These are phyloP conservation scores for Fusarium pseudograminearum DNA, from an alignment of 2,329 filamentous ascomycete species.

Conservation along the genomic window DNA sequence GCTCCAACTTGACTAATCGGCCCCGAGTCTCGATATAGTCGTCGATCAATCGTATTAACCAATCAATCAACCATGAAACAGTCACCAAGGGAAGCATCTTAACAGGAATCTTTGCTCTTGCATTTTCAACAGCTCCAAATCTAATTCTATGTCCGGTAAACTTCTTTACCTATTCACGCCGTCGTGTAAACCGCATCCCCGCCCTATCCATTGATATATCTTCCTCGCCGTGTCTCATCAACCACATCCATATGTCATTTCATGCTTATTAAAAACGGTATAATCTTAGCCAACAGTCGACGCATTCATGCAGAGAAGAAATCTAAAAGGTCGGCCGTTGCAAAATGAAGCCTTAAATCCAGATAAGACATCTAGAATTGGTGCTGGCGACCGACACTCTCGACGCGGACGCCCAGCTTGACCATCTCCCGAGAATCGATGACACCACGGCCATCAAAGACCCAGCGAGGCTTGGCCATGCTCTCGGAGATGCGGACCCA, in stretches of 20 bases:
- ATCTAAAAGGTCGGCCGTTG: constrained; percentile 39
- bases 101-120: constrained; percentile 40
- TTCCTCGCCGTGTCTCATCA: constrained; percentile 43
- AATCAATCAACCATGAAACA: neutral
- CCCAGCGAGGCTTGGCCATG: constrained; percentile 66
- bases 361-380: constrained; percentile 50
- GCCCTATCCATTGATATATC: constrained; percentile 33
- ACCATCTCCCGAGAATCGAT: constrained; percentile 62
- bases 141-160: constrained; percentile 46
- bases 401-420: constrained; percentile 64
- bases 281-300: constrained; percentile 45
- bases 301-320: constrained; percentile 47
- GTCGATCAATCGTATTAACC: neutral
- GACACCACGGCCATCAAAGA: constrained; percentile 69
- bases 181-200: constrained; percentile 32
- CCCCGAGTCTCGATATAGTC: neutral
- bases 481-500: constrained; percentile 63
- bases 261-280: constrained; percentile 52
- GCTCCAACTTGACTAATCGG: neutral
- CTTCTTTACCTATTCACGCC: constrained; percentile 37
- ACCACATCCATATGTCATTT: constrained; percentile 47
- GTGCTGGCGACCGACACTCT: constrained; percentile 64
- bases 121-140: constrained; percentile 43
- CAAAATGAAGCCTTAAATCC: constrained; percentile 26
- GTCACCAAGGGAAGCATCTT: neutral